Evolutionary conservation across 306 rosid genomes (phyloP), one percentile per base, ranked within the genome.

Genomic region (Luffa acutangula): DNA sequence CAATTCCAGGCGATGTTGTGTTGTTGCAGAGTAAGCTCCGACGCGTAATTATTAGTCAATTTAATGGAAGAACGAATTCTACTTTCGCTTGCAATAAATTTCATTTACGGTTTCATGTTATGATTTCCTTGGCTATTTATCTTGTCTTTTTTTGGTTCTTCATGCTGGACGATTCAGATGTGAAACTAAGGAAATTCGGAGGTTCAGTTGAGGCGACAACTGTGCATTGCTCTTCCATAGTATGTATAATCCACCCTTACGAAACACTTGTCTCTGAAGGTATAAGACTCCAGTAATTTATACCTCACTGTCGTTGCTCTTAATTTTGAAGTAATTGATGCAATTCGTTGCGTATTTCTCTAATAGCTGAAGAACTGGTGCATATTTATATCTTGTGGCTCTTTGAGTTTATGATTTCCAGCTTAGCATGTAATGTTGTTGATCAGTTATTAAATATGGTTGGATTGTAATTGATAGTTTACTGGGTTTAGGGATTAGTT

Each of bases 201-300:
- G 86, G 76, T 46, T 66, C 83, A 18, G 62, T 90, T 82, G 97
- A 90, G 82, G 97, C 93, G 34, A 92, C 85, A 86, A 87, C 93
- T 14, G 86, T 87, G 54, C 93, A 83, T 67, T 88, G 93, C 80
- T 94, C 98, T 37, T 90, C 97, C 7, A 63, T 94, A 60, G 77
- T 54, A 43, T 71, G 89, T 82, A 84, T 90, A 54, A 83, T 92
- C 80, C 94, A 84, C 78, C 89, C 90, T 65, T 82, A 82, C 39
- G 86, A 90, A 9, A 84, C 85, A 57, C 91, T 90, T 56, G 25
- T 86, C 82, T 86, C 97, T 8, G 81, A 88, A 62, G 98, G 97
- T 92, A 51, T 77, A 18, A 33, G 1, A 20, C 65, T 45, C 71
- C 7, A 2, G 42, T 58, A 37, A 7, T 9, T 51, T 25, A 13